Conservation (phyloP, 2,329 filamentous ascomycete genomes). For the Colletotrichum kahawae region DNA sequence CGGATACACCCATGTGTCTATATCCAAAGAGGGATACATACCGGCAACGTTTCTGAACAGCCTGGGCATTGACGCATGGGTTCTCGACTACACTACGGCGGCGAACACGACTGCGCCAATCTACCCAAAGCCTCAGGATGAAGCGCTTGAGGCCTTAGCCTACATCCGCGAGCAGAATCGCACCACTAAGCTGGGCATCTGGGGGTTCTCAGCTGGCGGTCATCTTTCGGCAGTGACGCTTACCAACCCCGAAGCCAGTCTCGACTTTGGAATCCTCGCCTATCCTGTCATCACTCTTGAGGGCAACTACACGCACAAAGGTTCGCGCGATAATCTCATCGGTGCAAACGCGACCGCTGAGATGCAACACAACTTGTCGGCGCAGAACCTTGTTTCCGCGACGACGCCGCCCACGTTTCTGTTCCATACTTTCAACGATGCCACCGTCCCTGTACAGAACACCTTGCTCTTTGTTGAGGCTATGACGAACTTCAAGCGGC, state of each 20-base stretch:
- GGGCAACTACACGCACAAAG: conserved; percentile 14
- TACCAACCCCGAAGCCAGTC: conserved; percentile 20
- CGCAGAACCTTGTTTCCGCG: conserved; percentile 28
- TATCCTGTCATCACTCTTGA: conserved; percentile 28
- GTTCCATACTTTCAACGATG: conserved; percentile 36
- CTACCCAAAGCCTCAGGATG: conserved; percentile 22
- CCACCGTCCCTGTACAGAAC: conserved; percentile 30
- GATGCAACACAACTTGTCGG: conserved; percentile 24
- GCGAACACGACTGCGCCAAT: conserved; percentile 21
- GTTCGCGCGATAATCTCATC: conserved; percentile 26
- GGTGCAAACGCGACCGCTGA: conserved; percentile 22
- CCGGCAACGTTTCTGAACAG: conserved; percentile 21
- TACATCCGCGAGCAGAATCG: conserved; percentile 22
- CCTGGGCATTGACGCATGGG: conserved; percentile 25
- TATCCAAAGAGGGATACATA: conserved; percentile 19
- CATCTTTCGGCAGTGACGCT: conserved; percentile 26
- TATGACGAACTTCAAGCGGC: conserved; percentile 25
- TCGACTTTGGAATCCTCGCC: conserved; percentile 28
- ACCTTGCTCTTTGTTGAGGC: conserved; percentile 29
- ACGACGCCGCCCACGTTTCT: conserved; percentile 37
- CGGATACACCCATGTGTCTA: conserved; percentile 19
- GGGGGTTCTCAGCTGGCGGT: conserved; percentile 28
- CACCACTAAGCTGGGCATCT: conserved; percentile 25
- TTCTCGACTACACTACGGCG: conserved; percentile 24
- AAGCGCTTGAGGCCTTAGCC: conserved; percentile 23